Evolutionary conservation across 225 moss, liverwort and hornwort genomes (phyloP), one percentile per base, ranked within the genome.

Genomic region (Physcomitrellopsis africana): DNA sequence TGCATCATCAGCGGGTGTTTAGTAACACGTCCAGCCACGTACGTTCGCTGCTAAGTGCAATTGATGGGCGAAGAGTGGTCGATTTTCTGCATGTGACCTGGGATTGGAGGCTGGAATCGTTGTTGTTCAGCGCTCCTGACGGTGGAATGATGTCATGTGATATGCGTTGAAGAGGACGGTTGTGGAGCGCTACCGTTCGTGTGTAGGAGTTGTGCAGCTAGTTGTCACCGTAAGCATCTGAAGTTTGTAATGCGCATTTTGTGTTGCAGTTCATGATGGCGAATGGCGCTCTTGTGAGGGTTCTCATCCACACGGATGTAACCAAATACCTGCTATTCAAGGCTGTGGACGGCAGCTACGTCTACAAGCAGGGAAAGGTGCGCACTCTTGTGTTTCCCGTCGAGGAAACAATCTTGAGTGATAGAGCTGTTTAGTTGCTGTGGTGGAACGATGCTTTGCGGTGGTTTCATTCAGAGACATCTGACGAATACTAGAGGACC

Each of bases 301-400:
- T 91, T 19, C 83, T 91, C 27, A 91, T 91, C 63, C 91, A 91
- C 32, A 91, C 91, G 54, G 91, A 91, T 77, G 89, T 91, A 3
- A 89, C 91, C 5, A 91, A 91, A 68, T 91, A 91, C 65, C 76
- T 91, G 62, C 79, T 83, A 47, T 91, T 91, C 81, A 91, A 90
- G 83, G 90, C 90, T 65, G 91, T 91, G 68, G 91, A 91, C 70
- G 91, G 91, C 46, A 91, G 91, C 80, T 89, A 73, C 60, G 91
- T 91, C 22, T 91, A 82, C 85, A 91, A 91, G 75, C 89, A 89
- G 79, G 89, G 89, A 65, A 91, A 91, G 91, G 91, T 91, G 37
- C 65, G 58, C 58, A 24, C 24, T 58, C 24, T 0, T 10, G 13
- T 58, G 22, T 58, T 8, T 10, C 13, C 24, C 4, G 11, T 49